Base-by-base conservation (phyloP, 176 grass and related monocot genomes). In the Eragrostis nindensis region DNA sequence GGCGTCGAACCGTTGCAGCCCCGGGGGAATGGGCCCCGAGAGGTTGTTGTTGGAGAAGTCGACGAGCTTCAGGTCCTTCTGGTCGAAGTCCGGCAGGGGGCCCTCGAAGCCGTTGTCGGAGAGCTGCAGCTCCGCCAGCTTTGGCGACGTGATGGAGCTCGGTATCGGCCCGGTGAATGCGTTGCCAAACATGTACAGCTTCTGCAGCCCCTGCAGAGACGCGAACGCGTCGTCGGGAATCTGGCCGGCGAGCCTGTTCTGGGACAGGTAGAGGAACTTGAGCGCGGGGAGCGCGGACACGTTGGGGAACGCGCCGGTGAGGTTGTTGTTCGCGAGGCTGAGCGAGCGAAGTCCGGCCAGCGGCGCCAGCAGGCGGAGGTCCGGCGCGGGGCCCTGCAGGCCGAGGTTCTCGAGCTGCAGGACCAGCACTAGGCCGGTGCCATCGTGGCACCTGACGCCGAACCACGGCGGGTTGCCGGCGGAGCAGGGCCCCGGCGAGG, bases 301-400 rank as follows among this genome's bases (percentile, higher is more conserved):
- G 50, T 90, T 74, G 11, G 94, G 94, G 62, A 97, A 80, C 24
- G 76, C 11, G 4, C 94, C 94, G 0, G 67, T 66, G 60, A 97
- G 87, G 49, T 49, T 74, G 87, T 97, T 97, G 73, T 78, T 80
- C 11, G 73, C 76, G 30, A 97, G 72, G 83, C 94, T 97, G 62
- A 97, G 85, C 32, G 90, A 71, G 13, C 94, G 94, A 15, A 97
- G 90, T 0, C 32, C 40, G 3, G 16, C 69, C 16, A 97, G 80
- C 1, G n/a, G 79, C 0, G 54, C 77, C 24, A 97, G 91, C 45
- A 47, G 36, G 8, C 39, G 3, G 7, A 92, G n/a, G 53, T 62
- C 62, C 29, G 91, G 90, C n/a, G 32, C 30, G 0, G 68, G 5
- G 44, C 95, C 92, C 6, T 80, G 54, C 5, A 97, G 90, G n/a